Percentiles rank a stretch among this genome's conserved stretches.
Conservation (phyloP, 164 flowering plant genomes). For the Platanus orientalis region DNA sequence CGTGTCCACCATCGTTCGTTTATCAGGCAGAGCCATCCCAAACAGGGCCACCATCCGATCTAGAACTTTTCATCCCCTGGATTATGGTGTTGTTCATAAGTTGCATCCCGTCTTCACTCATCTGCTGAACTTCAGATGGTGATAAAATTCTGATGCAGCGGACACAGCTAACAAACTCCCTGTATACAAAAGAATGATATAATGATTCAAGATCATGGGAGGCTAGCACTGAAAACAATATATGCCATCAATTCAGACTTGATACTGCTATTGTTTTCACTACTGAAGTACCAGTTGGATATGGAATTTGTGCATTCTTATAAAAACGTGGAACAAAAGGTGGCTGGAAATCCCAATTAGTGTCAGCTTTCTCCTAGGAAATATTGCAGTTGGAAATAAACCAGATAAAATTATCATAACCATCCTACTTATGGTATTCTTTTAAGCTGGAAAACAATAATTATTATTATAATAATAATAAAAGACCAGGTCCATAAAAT, state of each 20-base stretch:
- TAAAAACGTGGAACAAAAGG: too few relatives aligned
- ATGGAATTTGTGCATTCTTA: too few relatives aligned
- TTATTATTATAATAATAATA: too few relatives aligned
- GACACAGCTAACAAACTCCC: constrained; percentile 94
- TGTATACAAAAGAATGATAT: constrained; percentile 27
- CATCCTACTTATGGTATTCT: not conserved
- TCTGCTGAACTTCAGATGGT: constrained; percentile 93
- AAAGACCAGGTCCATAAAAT: too few relatives aligned
- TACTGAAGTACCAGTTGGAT: too few relatives aligned
- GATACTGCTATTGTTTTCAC: too few relatives aligned
- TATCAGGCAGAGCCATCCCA: constrained; percentile 1
- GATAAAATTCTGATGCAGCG: constrained; percentile 91
- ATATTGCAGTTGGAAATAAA: too few relatives aligned
- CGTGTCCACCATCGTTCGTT: not conserved
- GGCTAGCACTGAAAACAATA: too few relatives aligned
- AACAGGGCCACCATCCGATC: not conserved
- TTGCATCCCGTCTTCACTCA: constrained; percentile 94
- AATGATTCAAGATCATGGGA: too few relatives aligned
- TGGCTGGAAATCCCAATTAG: too few relatives aligned
- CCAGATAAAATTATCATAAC: not conserved
- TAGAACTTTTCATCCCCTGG: constrained; percentile 27
- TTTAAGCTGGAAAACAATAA: not conserved
- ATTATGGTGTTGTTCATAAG: constrained; percentile 47
- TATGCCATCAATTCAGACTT: too few relatives aligned
- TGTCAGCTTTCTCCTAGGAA: too few relatives aligned